Evolutionary conservation across 192 early-diverging fungal genomes (phyloP).

Genomic region (Geranomyces variabilis): DNA sequence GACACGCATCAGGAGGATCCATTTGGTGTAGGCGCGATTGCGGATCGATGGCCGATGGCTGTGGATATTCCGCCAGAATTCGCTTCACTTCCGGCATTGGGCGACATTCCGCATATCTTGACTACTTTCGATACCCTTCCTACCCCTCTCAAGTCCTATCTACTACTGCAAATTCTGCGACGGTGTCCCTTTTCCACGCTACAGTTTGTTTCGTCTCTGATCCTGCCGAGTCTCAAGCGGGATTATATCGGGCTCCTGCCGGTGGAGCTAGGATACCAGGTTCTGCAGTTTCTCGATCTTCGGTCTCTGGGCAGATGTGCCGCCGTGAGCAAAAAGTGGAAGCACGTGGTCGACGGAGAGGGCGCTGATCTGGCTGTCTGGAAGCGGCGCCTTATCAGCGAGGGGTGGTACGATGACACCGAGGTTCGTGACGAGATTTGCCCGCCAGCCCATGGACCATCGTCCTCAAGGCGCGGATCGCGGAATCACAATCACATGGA

Average conservation of each 20-base stretch:
- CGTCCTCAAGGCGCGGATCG: slow-evolving; percentile 22
- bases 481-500: slow-evolving; percentile 36
- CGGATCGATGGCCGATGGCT: not conserved
- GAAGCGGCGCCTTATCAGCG: slow-evolving; percentile 47
- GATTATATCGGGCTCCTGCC: slow-evolving; percentile 77
- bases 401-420: slow-evolving; percentile 47
- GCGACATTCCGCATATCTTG: slow-evolving; percentile 60
- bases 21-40: not conserved
- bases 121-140: slow-evolving; percentile 82
- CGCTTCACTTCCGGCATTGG: slow-evolving; percentile 27
- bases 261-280: slow-evolving; percentile 63
- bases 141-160: slow-evolving; percentile 75
- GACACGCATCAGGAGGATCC: not conserved
- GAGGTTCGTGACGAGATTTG: slow-evolving; percentile 44
- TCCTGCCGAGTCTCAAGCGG: slow-evolving; percentile 86
- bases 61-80: slow-evolving; percentile 25
- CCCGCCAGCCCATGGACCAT: slow-evolving; percentile 10
- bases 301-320: slow-evolving; percentile 75
- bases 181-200: slow-evolving; percentile 79
- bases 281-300: slow-evolving; percentile 84
- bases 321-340: slow-evolving; percentile 84
- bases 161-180: slow-evolving; percentile 86
- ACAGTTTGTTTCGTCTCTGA: slow-evolving; percentile 89
- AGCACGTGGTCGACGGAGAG: slow-evolving; percentile 73
- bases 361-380: slow-evolving; percentile 58